phyloP scores from a whole-genome alignment of 148 eudicot genomes.

The Rhododendron mucronatum region DNA sequence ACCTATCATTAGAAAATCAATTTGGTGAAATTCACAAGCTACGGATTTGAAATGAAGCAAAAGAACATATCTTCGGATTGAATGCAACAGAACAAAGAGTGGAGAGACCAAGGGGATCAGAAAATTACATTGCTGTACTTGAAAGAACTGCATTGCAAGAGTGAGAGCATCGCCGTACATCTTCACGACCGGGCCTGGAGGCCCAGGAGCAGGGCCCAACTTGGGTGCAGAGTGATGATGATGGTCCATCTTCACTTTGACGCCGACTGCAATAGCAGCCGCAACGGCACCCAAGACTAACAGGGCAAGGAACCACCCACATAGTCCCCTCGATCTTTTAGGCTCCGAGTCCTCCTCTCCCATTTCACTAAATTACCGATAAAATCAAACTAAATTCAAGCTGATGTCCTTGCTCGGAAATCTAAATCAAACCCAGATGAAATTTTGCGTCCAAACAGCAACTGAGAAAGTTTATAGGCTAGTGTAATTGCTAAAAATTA shows the following conservation, averaged over 20 bases:
- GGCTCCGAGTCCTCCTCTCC: background rate
- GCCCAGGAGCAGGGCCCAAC: conserved; percentile 58
- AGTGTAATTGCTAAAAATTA: background rate
- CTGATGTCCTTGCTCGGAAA: background rate
- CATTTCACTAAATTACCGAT: background rate
- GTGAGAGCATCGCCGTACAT: conserved; percentile 77
- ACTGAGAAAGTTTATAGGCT: background rate
- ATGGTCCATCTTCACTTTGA: conserved; percentile 8
- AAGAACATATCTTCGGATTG: background rate
- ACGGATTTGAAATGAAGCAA: background rate
- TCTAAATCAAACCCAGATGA: background rate
- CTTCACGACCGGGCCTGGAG: conserved; percentile 57
- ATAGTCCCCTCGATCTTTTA: conserved; percentile 7
- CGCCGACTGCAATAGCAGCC: conserved; percentile 27
- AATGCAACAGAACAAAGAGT: background rate
- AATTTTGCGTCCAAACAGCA: background rate
- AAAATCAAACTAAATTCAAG: background rate
- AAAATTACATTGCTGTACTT: conserved; percentile 23
- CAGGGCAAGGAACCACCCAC: conserved; percentile 54
- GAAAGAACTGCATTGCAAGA: conserved; percentile 72
- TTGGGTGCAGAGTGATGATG: conserved; percentile 11
- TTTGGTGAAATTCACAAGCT: background rate
- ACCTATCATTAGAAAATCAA: background rate
- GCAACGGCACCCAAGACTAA: conserved; percentile 23
- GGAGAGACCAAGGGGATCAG: background rate